phyloP scores from a whole-genome alignment of 805 yeast species.

The Kazachstania africana region DNA sequence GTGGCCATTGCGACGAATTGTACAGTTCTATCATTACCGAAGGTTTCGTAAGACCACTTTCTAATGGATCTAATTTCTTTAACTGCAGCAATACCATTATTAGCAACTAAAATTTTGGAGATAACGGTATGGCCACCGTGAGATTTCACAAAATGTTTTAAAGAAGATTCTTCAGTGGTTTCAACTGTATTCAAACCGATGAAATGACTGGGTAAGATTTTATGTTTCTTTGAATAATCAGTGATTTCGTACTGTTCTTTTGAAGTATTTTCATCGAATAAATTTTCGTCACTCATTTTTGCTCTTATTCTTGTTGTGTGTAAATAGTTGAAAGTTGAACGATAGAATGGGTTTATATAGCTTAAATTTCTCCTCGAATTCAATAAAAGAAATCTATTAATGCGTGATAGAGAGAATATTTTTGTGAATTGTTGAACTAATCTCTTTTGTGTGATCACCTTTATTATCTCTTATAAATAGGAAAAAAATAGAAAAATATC shows the following conservation, averaged over 20 bases:
- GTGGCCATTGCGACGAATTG: conserved; percentile 98
- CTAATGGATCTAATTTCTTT: conserved; percentile 94
- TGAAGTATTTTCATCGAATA: conserved; percentile 25
- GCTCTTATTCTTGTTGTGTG: not conserved
- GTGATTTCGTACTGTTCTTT: conserved; percentile 21
- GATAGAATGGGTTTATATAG: too few relatives aligned
- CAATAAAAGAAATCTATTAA: too few relatives aligned
- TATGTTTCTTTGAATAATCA: conserved; percentile 28
- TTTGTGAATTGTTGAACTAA: too few relatives aligned
- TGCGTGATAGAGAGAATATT: too few relatives aligned
- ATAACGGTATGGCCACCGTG: conserved; percentile 95
- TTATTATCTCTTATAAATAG: too few relatives aligned
- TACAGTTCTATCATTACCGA: conserved; percentile 88
- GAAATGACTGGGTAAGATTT: conserved; percentile 56
- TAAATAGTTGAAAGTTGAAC: too few relatives aligned
- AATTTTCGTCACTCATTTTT: conserved; percentile 31
- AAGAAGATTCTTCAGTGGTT: conserved; percentile 61
- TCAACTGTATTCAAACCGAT: conserved; percentile 71
- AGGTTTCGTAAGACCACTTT: conserved; percentile 99
- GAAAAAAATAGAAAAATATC: too few relatives aligned
- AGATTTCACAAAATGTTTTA: conserved; percentile 72
- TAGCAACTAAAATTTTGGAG: conserved; percentile 80
- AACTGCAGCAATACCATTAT: conserved; percentile 98
- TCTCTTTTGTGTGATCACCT: too few relatives aligned
- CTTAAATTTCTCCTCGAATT: too few relatives aligned